A percentile compares a stretch with the other conserved stretches of the same genome.
Evolutionary conservation across 768 basidiomycete species (phyloP).

Genomic region (Infundibulicybe gibba): DNA sequence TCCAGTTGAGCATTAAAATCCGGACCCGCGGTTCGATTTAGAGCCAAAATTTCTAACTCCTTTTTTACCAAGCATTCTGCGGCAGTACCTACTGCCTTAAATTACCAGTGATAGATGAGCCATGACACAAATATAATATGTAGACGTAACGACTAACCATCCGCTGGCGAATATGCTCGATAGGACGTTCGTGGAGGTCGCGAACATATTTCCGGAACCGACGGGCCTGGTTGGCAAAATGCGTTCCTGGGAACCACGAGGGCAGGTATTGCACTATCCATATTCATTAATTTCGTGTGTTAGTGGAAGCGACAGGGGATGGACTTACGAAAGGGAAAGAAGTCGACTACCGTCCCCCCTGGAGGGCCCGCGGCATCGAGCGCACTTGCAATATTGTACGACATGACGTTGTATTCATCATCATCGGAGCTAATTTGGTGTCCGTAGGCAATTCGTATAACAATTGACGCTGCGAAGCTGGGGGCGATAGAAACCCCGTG

Average conservation of each 20-base stretch:
- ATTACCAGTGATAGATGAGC: no score
- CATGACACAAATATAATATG: background rate
- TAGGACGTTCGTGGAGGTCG: conserved; percentile 7
- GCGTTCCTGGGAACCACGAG: conserved; percentile 27
- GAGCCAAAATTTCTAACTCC: conserved; percentile 11
- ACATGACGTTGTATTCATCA: conserved; percentile 10
- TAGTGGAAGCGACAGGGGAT: background rate
- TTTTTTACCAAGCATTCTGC: conserved; percentile 13
- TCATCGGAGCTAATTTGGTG: conserved; percentile 11
- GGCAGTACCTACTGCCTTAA: conserved; percentile 9
- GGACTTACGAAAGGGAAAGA: conserved; percentile 11
- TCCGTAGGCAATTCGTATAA: conserved; percentile 10
- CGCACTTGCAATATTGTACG: conserved; percentile 1
- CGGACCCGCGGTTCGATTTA: conserved; percentile 1
- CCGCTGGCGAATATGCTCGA: conserved; percentile 6
- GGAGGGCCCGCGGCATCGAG: conserved; percentile 7
- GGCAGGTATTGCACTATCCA: conserved; percentile 20
- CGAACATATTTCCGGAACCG: conserved; percentile 2
- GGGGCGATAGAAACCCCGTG: background rate
- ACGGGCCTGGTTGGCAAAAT: conserved; percentile 11
- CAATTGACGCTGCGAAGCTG: conserved; percentile 11
- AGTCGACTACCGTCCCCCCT: conserved; percentile 12
- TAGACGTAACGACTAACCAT: conserved; percentile 1
- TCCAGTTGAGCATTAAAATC: background rate
- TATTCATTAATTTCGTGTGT: background rate